Evolutionary conservation across 345 rosid species (phyloP), one percentile per base, ranked within the genome.

Genomic region (Viola odorata): DNA sequence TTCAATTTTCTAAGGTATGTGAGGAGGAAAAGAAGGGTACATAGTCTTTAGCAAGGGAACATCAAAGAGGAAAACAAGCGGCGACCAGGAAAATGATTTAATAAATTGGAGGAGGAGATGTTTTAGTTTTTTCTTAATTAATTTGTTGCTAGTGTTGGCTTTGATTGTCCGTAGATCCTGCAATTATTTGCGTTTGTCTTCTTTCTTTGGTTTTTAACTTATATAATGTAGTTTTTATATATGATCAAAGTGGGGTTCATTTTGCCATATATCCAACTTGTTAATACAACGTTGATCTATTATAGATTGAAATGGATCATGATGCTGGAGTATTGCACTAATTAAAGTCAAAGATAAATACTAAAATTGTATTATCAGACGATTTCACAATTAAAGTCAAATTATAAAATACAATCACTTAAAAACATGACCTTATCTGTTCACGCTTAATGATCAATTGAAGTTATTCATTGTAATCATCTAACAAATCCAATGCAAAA

Each of bases 161-260:
- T 67, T 74, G 62, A 71, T 58, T 72, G 63, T 69, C 68, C 64
- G 50, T 47, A 58, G 76, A 80, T 69, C 65, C 67, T 44, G 77
- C 73, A 73, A 76, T 73, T 73, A 75, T 73, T 60, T 78, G 71
- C 70, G 72, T 69, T 78, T 76, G 82, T 73, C 78, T 47, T 68
- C 41, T 69, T 73, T 41, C 58, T n/a, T 45, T 32, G 63, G 15
- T 57, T 61, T 72, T 75, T 61, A 61, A 47, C 56, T 50, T 70
- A 37, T 53, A 3, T 68, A 42, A 42, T 58, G 23, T 45, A 66
- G 67, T 37, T 10, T 47, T 60, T 14, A 12, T 37, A 57, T 59
- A 53, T 62, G 45, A 44, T 53, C 5, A 65, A 53, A 60, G 47
- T 15, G 53, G 16, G 15, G 57, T 11, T 37, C 36, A 37, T 57